Evolutionary conservation across 139 green algal species (phyloP).

Genomic region (Micractinium sp.): DNA sequence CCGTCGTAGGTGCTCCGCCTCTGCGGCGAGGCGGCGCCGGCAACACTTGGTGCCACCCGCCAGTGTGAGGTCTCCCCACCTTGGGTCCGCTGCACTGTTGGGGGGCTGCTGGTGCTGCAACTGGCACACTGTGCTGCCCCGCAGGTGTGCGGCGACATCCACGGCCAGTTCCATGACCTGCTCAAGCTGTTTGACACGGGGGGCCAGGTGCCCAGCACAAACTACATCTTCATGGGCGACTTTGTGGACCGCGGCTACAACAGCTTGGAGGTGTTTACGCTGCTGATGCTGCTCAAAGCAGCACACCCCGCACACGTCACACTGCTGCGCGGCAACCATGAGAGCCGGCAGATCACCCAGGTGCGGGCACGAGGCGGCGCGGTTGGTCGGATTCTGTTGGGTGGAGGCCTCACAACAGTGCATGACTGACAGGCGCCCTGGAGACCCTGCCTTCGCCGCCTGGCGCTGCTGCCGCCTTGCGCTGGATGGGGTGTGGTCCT

Average conservation of each 20-base stretch:
- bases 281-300: slow-evolving; percentile 98
- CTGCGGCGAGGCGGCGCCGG: too few species aligned
- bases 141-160: slow-evolving; percentile 98
- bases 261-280: slow-evolving; percentile 97
- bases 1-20: too few species aligned
- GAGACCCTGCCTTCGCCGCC: too few species aligned
- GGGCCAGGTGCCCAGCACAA: slow-evolving; percentile 92
- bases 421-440: too few species aligned
- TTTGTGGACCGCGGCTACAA: slow-evolving; percentile 99
- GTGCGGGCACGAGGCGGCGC: slow-evolving; percentile 39
- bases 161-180: slow-evolving; percentile 99
- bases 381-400: too few species aligned
- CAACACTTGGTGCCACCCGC: too few species aligned
- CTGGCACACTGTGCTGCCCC: neutral
- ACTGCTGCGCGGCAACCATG: slow-evolving; percentile 97
- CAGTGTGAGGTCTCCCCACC: too few species aligned
- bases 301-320: slow-evolving; percentile 95
- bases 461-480: too few species aligned
- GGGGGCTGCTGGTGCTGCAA: neutral
- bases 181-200: slow-evolving; percentile 97
- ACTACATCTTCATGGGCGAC: slow-evolving; percentile 99
- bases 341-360: slow-evolving; percentile 99
- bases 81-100: too few species aligned
- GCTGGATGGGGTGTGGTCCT: neutral
- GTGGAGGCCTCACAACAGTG: too few species aligned